Conservation (phyloP, 1,139 yeast genomes). For the Saccharomyces hybrid region DNA sequence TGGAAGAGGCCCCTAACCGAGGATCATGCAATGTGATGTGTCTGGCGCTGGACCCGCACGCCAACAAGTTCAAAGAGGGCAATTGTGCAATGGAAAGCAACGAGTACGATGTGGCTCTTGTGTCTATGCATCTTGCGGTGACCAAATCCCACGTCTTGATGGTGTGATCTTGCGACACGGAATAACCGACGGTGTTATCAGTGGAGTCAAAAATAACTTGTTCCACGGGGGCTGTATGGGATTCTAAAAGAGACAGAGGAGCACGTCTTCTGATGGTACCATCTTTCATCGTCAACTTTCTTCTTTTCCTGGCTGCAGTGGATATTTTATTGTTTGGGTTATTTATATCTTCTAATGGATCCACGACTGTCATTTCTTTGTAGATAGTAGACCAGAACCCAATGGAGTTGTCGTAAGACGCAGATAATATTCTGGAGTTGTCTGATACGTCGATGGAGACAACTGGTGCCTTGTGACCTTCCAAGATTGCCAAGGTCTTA, state of each 20-base stretch:
- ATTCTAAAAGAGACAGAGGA: constrained; percentile 67
- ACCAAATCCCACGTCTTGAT: constrained; percentile 94
- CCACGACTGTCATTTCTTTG: constrained; percentile 74
- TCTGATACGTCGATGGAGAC: constrained; percentile 59
- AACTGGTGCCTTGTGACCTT: constrained; percentile 86
- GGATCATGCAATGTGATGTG: constrained; percentile 94
- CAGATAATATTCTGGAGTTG: constrained; percentile 63
- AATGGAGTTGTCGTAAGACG: constrained; percentile 72
- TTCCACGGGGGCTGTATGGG: constrained; percentile 83
- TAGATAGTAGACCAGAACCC: constrained; percentile 85
- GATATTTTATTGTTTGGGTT: constrained; percentile 40
- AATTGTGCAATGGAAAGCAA: constrained; percentile 67
- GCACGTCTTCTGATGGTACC: constrained; percentile 73
- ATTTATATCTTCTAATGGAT: constrained; percentile 48
- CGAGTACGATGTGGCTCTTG: constrained; percentile 84
- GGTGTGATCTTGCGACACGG: constrained; percentile 93
- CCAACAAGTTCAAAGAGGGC: constrained; percentile 59
- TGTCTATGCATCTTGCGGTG: constrained; percentile 74
- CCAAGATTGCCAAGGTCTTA: constrained; percentile 71
- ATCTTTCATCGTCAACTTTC: constrained; percentile 73
- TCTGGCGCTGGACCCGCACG: constrained; percentile 93
- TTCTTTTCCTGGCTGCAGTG: constrained; percentile 78
- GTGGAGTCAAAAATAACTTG: constrained; percentile 65
- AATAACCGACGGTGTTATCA: constrained; percentile 79
- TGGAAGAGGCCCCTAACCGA: constrained; percentile 45